These are phyloP conservation scores for Eucalyptus polyanthemos DNA, from an alignment of 345 rosid species.

Conservation along the genomic window DNA sequence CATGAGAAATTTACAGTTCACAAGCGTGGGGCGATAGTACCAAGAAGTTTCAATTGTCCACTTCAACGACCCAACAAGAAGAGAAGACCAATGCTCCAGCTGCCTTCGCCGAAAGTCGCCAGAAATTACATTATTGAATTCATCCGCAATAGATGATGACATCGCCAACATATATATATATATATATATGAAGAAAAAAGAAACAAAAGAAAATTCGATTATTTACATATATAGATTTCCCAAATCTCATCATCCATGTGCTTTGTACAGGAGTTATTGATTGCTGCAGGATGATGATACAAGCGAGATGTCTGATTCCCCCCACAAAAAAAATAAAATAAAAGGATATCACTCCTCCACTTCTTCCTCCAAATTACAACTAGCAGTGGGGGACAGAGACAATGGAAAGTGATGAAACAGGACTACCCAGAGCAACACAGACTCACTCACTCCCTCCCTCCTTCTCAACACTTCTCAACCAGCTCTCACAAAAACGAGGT, in stretches of 20 bases:
- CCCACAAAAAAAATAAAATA: not conserved
- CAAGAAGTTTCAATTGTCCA: not conserved
- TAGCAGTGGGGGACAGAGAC: not conserved
- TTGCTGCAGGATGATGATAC: not conserved
- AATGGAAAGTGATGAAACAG: not conserved
- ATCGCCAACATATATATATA: not conserved
- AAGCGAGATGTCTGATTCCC: not conserved
- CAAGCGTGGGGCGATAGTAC: not conserved
- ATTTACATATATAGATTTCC: not conserved
- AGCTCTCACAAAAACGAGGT: not conserved
- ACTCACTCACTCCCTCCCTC: not conserved
- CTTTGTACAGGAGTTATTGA: not conserved
- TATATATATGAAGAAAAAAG: not conserved
- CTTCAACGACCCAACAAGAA: not conserved
- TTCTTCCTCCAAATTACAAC: not conserved
- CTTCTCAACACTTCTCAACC: not conserved
- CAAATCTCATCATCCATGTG: not conserved
- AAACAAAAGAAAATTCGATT: not conserved
- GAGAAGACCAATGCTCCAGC: not conserved
- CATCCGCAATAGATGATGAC: not conserved
- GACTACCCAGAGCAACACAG: not conserved
- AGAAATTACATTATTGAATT: not conserved
- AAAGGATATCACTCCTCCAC: not conserved
- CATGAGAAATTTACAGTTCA: not conserved
- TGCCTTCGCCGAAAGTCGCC: not conserved